Base-by-base conservation (phyloP, 176 grass and related monocot genomes). In the Aegilops speltoides region DNA sequence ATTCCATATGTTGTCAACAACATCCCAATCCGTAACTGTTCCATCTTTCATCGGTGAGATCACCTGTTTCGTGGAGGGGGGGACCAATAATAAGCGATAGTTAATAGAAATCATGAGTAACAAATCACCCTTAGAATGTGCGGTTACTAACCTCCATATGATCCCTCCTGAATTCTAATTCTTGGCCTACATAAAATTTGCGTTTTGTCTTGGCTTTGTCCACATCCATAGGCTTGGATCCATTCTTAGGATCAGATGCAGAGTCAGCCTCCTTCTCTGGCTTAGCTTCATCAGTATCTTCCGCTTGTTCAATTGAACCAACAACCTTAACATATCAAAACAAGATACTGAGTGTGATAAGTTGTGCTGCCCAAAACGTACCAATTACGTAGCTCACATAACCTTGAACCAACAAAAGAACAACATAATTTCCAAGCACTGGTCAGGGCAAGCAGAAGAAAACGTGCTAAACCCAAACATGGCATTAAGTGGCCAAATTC, bases 1-100 rank as follows among this genome's bases (percentile, higher is more conserved):
- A 91, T 91, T 94, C 97, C 97, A 99, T 94, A 99, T 91, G 80
- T 93, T 97, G 74, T 97, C 94, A 29, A 94, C 90, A 79, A 99
- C 90, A 89, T 99, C 97, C 97, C 97, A 99, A 77, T 99, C 94
- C 64, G 89, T 91, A 86, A 96, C 83, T 87, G 90, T 86, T 73
- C 97, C 97, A 81, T 94, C 97, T 89, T 99, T 99, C 86, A 99
- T 91, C 29, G 97, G 83, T 26, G 97, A 91, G 71, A 99, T 96
- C 83, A 99, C 90, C 97, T 99, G 82, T 56, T 84, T 54, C 38
- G 78, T 67, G 83, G 84, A 61, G 25, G 76, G 32, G 32, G 9
- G 46, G 23, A 76, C 73, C 41, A 88, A 82, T 32, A 88, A 86
- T 32, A 88, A 86, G 41, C 4, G 60, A 26, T 22, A 65, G 77